Conservation (phyloP, 2,329 filamentous ascomycete species). For the Thermoascus crustaceus region DNA sequence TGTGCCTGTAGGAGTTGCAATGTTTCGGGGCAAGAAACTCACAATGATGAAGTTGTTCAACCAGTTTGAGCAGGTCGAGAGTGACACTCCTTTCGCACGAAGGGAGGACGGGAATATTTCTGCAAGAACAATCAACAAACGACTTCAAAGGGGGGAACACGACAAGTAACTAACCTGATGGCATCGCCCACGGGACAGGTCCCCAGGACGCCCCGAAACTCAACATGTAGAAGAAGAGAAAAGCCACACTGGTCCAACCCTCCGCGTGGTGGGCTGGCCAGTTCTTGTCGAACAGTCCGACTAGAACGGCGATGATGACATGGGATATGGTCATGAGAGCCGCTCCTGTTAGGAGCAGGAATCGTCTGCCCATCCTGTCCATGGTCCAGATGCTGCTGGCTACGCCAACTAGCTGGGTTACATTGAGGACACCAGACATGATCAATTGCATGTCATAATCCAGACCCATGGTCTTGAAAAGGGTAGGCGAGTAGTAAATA, state of each 20-base stretch:
- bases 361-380: constrained; percentile 41
- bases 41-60: constrained; percentile 56
- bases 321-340: constrained; percentile 41
- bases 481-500: constrained; percentile 53
- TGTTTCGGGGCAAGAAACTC: constrained; percentile 18
- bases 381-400: constrained; percentile 42
- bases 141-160: no score
- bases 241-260: constrained; percentile 50
- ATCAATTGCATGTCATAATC: constrained; percentile 41
- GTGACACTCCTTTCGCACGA: constrained; percentile 57
- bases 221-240: constrained; percentile 56
- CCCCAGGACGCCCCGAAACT: constrained; percentile 55
- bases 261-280: constrained; percentile 45
- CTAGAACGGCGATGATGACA: constrained; percentile 46
- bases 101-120: constrained; percentile 58
- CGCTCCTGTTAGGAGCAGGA: constrained; percentile 39
- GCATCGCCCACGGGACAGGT: constrained; percentile 40
- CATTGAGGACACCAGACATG: constrained; percentile 47
- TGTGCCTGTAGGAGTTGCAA: background rate
- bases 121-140: constrained; percentile 25
- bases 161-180: constrained; percentile 20
- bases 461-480: constrained; percentile 46
- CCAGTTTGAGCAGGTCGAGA: constrained; percentile 58
- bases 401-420: constrained; percentile 42
- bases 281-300: constrained; percentile 44